A percentile compares a stretch with the other conserved stretches of the same genome.
phyloP scores from a whole-genome alignment of 768 basidiomycete species.

The Boletus bicolor region DNA sequence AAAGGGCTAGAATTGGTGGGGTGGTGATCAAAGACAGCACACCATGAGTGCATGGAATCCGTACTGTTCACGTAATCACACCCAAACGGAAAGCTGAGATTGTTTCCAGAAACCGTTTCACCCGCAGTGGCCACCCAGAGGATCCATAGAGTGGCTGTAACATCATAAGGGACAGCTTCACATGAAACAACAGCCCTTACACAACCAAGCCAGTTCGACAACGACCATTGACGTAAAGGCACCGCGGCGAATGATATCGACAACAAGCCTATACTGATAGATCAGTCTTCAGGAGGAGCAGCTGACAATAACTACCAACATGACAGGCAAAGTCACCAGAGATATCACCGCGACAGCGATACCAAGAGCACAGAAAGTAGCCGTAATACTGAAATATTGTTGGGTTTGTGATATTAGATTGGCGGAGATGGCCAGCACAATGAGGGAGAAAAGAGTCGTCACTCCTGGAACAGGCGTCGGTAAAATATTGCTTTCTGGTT shows the following conservation, averaged over 20 bases:
- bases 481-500: neutral
- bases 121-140: conserved; percentile 40
- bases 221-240: conserved; percentile 38
- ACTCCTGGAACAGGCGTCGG: conserved; percentile 12
- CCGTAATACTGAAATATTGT: conserved; percentile 6
- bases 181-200: conserved; percentile 22
- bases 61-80: conserved; percentile 7
- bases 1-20: conserved; percentile 2
- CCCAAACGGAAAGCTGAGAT: conserved; percentile 7
- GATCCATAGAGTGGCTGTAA: conserved; percentile 33
- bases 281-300: neutral
- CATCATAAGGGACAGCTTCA: neutral
- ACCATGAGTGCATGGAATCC: neutral
- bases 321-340: conserved; percentile 28
- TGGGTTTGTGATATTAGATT: conserved; percentile 24
- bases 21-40: neutral
- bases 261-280: conserved; percentile 27
- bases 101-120: conserved; percentile 15
- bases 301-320: conserved; percentile 15
- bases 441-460: conserved; percentile 25
- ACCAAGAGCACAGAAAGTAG: conserved; percentile 26
- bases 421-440: conserved; percentile 32
- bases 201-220: conserved; percentile 37
- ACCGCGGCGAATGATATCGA: conserved; percentile 36
- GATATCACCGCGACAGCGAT: conserved; percentile 29